A percentile compares a stretch with the other conserved stretches of the same genome.
Conservation (phyloP, 345 rosid species). For the Schrenkiella parvula region DNA sequence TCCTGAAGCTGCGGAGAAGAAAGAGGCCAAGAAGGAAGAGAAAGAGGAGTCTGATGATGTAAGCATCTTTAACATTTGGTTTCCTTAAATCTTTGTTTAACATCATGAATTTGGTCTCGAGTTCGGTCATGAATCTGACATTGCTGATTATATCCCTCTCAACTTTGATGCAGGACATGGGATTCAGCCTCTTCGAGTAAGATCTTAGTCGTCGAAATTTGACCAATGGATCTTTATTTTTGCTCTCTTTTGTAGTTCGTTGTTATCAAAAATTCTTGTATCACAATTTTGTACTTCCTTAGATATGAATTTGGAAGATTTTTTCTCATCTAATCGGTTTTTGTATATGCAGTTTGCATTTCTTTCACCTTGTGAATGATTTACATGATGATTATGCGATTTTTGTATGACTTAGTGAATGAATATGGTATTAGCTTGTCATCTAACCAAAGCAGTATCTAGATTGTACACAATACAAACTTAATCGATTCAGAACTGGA, state of each 20-base stretch:
- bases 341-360: background rate
- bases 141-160: background rate
- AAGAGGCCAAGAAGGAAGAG: conserved; percentile 75
- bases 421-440: background rate
- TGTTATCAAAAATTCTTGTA: conserved; percentile 5
- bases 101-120: background rate
- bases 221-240: conserved; percentile 22
- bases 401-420: background rate
- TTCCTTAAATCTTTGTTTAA: background rate
- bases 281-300: background rate
- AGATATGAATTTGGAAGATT: background rate
- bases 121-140: background rate
- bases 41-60: conserved; percentile 82
- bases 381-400: background rate
- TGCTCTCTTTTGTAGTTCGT: background rate
- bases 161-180: conserved; percentile 59
- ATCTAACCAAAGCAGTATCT: too few species aligned
- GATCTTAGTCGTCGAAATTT: conserved; percentile 16
- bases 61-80: background rate
- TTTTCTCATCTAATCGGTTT: background rate
- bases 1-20: conserved; percentile 55
- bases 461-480: too few species aligned
- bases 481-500: too few species aligned
- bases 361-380: background rate
- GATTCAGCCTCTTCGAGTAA: conserved; percentile 78